Percentiles rank a stretch among this genome's conserved stretches.
Conservation (phyloP, 2,329 filamentous ascomycete genomes). For the Chaetomium sp. region DNA sequence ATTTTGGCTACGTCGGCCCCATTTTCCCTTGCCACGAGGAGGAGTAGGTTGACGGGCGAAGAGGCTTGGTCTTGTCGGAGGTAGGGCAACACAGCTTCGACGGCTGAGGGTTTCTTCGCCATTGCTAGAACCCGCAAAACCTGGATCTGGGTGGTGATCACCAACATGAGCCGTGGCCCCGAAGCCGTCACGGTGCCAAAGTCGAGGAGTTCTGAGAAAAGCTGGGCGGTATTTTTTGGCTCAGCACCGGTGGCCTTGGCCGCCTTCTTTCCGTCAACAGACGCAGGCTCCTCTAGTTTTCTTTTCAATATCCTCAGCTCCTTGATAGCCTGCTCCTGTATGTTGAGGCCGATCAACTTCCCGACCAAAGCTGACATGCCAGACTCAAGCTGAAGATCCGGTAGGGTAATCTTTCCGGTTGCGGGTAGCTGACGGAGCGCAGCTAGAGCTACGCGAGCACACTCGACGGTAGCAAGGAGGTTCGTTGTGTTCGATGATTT, state of each 20-base stretch:
- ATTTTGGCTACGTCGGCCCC: conserved; percentile 57
- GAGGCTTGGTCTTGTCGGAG: conserved; percentile 55
- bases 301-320: conserved; percentile 69
- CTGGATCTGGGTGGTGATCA: conserved; percentile 67
- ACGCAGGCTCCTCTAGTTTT: conserved; percentile 53
- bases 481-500: conserved; percentile 43
- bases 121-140: conserved; percentile 64
- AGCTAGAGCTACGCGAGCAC: conserved; percentile 67
- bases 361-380: conserved; percentile 71
- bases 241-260: conserved; percentile 38
- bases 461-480: conserved; percentile 65
- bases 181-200: conserved; percentile 53
- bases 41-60: conserved; percentile 62
- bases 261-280: conserved; percentile 39
- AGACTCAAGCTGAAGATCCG: conserved; percentile 69
- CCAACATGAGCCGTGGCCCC: conserved; percentile 52
- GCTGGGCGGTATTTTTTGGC: conserved; percentile 45
- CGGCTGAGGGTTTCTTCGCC: conserved; percentile 59
- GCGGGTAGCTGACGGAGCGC: conserved; percentile 63
- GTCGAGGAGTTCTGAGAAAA: conserved; percentile 62
- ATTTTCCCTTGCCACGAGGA: conserved; percentile 47
- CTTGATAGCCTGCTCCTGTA: conserved; percentile 69
- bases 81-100: conserved; percentile 59
- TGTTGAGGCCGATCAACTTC: conserved; percentile 64
- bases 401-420: conserved; percentile 55